Conservation (phyloP, 805 yeast species). For the Priceomyces carsonii region DNA sequence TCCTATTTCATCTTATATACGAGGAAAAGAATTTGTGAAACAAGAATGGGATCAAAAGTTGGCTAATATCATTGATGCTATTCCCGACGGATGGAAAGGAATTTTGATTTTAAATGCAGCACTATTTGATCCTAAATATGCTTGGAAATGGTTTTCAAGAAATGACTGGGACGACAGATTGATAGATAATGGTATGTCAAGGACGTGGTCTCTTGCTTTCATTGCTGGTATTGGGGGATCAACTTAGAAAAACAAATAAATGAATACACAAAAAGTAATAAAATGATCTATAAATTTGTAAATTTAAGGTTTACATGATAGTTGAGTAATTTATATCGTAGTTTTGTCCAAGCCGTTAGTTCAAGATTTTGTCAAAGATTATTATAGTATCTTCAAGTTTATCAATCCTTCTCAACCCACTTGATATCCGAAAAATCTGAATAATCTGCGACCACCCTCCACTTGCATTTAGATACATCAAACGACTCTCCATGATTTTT, state of each 20-base stretch:
- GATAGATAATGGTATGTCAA: conserved; percentile 83
- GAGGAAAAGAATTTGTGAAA: conserved; percentile 52
- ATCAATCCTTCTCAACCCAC: conserved; percentile 5
- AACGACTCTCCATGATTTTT: background rate
- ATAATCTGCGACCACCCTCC: conserved; percentile 7
- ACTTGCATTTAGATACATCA: background rate
- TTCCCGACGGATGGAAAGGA: conserved; percentile 73
- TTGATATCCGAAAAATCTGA: conserved; percentile 2
- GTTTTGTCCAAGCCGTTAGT: too few relatives aligned
- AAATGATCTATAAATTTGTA: too few relatives aligned
- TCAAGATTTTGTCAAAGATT: too few relatives aligned
- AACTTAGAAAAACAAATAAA: conserved; percentile 2
- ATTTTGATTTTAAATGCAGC: conserved; percentile 74
- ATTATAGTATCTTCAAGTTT: too few relatives aligned
- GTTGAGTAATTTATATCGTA: too few relatives aligned
- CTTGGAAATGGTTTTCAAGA: conserved; percentile 48
- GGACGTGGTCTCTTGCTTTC: conserved; percentile 83
- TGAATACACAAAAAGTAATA: background rate
- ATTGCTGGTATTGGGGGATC: conserved; percentile 54
- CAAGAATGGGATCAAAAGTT: conserved; percentile 66
- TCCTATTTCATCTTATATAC: conserved; percentile 61
- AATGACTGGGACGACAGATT: conserved; percentile 51
- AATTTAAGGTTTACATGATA: too few relatives aligned
- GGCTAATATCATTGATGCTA: conserved; percentile 41
- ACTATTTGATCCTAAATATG: conserved; percentile 58